These are phyloP conservation scores for Beauveria sp. DNA, from an alignment of 2,329 filamentous ascomycete species.

Conservation along the genomic window DNA sequence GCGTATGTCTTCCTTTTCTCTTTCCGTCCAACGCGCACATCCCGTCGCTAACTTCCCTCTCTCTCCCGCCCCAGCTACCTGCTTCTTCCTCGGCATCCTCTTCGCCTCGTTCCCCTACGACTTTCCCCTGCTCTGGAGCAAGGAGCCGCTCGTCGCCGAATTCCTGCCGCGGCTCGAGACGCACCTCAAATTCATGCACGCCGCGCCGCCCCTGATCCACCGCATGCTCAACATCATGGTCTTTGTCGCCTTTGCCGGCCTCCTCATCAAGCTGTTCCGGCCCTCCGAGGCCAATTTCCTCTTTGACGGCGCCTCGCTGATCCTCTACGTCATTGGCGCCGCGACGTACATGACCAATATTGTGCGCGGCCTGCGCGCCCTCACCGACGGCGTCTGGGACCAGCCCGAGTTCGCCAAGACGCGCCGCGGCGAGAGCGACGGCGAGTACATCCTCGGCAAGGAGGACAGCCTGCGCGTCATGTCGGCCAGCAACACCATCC, in stretches of 20 bases:
- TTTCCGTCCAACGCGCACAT: neutral
- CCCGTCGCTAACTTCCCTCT: constrained; percentile 5
- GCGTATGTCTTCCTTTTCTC: constrained; percentile 53
- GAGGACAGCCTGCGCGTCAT: constrained; percentile 90
- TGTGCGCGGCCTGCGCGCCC: constrained; percentile 83
- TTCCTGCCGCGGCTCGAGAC: constrained; percentile 83
- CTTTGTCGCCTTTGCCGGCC: constrained; percentile 76
- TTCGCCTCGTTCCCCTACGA: constrained; percentile 97
- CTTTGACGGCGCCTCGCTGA: constrained; percentile 78
- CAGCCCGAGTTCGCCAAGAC: constrained; percentile 32
- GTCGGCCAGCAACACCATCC: constrained; percentile 90
- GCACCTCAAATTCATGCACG: constrained; percentile 86
- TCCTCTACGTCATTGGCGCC: constrained; percentile 77
- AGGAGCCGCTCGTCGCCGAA: constrained; percentile 51
- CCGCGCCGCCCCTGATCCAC: constrained; percentile 81
- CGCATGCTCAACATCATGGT: constrained; percentile 94
- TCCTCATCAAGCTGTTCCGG: constrained; percentile 91
- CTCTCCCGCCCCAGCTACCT: constrained; percentile 53
- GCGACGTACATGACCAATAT: constrained; percentile 96
- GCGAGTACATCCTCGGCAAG: constrained; percentile 64
- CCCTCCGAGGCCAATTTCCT: constrained; percentile 92
- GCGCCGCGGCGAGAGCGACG: constrained; percentile 36
- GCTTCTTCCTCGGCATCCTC: constrained; percentile 96
- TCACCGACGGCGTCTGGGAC: constrained; percentile 62
- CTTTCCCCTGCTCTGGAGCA: constrained; percentile 79